phyloP scores from a whole-genome alignment of 306 rosid species.

The Neltuma alba region DNA sequence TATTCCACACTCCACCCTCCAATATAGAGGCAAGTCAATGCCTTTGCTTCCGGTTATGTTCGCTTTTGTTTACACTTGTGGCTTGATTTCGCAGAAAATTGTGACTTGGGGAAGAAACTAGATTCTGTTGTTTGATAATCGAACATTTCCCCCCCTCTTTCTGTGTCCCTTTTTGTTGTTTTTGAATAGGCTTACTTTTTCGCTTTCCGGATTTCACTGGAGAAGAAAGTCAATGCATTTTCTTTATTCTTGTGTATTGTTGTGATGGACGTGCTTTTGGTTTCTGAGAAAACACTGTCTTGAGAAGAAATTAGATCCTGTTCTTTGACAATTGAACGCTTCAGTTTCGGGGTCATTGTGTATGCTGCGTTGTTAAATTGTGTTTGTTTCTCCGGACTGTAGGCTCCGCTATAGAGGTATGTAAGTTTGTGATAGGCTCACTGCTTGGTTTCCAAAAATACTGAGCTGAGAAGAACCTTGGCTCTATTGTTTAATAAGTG shows the following conservation, averaged over 20 bases:
- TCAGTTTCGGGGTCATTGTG: background rate
- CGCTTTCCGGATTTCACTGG: background rate
- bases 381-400: background rate
- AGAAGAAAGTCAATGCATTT: background rate
- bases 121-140: background rate
- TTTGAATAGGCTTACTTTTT: background rate
- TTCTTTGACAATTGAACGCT: background rate
- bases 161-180: background rate
- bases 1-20: background rate
- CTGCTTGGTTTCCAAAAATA: background rate
- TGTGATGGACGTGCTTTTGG: background rate
- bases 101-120: background rate
- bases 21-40: slow-evolving; percentile 22
- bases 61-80: background rate
- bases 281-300: background rate
- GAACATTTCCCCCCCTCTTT: background rate
- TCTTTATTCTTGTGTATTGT: background rate
- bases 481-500: background rate
- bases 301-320: background rate
- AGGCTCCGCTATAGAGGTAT: background rate
- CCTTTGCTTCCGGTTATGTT: background rate
- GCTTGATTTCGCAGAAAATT: background rate
- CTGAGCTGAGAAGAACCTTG: background rate
- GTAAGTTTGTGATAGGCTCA: background rate
- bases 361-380: background rate